phyloP scores from a whole-genome alignment of 176 grass and related monocot genomes.

The Calamus simplicifolius region DNA sequence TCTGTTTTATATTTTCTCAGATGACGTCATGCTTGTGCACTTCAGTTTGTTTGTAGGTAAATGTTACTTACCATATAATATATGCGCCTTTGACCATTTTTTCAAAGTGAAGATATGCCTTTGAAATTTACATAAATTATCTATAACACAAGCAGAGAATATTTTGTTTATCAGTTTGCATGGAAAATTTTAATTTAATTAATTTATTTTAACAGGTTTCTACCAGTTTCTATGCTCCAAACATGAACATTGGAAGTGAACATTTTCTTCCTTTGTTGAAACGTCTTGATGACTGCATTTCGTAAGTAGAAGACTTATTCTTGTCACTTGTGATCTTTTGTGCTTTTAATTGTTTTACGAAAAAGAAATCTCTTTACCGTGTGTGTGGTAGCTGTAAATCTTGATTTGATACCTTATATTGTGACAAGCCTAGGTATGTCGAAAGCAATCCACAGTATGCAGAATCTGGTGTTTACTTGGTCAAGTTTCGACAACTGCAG shows the following conservation, averaged over 20 bases:
- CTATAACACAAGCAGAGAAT: no score
- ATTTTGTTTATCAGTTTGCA: no score
- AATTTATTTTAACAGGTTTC: constrained; percentile 51
- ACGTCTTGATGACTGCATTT: constrained; percentile 94
- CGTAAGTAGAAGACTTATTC: constrained; percentile 36
- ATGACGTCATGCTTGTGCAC: no score
- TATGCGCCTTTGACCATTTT: no score
- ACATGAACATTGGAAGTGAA: constrained; percentile 73
- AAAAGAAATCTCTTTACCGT: not conserved
- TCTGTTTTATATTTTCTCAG: no score
- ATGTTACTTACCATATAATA: no score
- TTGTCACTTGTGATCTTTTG: not conserved
- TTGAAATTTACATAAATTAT: no score
- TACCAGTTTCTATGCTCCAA: constrained; percentile 81
- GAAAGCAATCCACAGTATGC: constrained; percentile 95
- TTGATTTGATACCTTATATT: constrained; percentile 6
- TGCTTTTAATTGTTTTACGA: not conserved
- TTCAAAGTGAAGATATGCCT: no score
- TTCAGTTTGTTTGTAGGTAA: no score
- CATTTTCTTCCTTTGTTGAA: constrained; percentile 92
- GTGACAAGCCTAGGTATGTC: constrained; percentile 63
- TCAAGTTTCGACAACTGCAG: constrained; percentile 94
- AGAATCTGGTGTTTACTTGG: constrained; percentile 97
- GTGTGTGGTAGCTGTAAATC: not conserved
- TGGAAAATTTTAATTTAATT: not conserved